Evolutionary conservation across 2,329 filamentous ascomycete species (phyloP).

Genomic region (Aureobasidium leucospermi): DNA sequence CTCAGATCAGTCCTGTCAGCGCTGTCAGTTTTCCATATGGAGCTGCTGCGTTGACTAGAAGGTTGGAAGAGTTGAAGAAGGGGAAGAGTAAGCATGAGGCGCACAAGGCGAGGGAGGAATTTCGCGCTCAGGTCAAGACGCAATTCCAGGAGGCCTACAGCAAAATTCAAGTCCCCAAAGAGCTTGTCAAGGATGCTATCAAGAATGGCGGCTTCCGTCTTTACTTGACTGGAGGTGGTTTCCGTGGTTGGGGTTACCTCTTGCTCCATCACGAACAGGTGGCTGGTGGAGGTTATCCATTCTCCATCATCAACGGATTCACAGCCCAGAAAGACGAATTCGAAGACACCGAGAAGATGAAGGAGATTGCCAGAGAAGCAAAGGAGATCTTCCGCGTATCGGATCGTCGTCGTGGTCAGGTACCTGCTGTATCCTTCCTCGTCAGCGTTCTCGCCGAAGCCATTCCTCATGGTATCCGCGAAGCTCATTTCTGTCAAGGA

Average conservation of each 20-base stretch:
- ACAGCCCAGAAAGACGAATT: conserved; percentile 57
- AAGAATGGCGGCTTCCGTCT: conserved; percentile 53
- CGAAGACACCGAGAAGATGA: conserved; percentile 43
- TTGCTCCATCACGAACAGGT: conserved; percentile 70
- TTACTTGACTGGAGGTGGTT: conserved; percentile 84
- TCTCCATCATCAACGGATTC: conserved; percentile 76
- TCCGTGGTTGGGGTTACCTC: conserved; percentile 84
- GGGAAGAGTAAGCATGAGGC: conserved; percentile 23
- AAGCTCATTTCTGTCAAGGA: conserved; percentile 72
- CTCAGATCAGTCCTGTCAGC: conserved; percentile 43
- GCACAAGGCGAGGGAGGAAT: conserved; percentile 30
- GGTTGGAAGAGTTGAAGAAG: conserved; percentile 33
- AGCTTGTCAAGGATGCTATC: conserved; percentile 30
- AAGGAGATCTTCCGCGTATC: conserved; percentile 62
- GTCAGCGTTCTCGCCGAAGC: conserved; percentile 65
- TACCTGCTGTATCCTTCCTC: conserved; percentile 74
- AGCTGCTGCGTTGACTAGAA: conserved; percentile 54
- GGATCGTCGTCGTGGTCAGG: conserved; percentile 68
- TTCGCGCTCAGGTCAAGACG: conserved; percentile 13
- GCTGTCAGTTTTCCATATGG: conserved; percentile 59
- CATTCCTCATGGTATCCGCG: conserved; percentile 57
- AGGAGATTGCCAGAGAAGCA: conserved; percentile 30
- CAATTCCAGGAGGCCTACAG: conserved; percentile 37
- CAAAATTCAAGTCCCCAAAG: conserved; percentile 2
- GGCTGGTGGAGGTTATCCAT: conserved; percentile 66